Evolutionary conservation across 345 rosid species (phyloP).

Genomic region (Aquilaria yunnanensis): DNA sequence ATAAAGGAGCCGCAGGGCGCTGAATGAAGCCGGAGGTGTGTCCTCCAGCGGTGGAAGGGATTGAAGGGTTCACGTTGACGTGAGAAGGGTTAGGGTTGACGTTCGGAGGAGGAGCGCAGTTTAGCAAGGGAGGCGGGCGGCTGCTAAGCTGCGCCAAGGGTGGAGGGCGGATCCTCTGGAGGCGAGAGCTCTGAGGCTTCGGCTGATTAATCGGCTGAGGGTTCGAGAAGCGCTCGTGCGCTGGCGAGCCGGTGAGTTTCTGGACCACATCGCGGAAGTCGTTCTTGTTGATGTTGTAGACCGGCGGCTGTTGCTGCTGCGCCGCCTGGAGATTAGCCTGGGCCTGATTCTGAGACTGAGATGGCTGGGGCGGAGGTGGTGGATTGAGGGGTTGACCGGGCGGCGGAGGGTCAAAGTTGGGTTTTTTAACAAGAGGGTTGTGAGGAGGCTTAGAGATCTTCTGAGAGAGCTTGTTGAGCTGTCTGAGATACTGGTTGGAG

Average conservation of each 20-base stretch:
- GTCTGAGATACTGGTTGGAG: conserved; percentile 38
- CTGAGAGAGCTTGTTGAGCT: conserved; percentile 79
- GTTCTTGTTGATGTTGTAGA: conserved; percentile 86
- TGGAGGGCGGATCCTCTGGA: conserved; percentile 93
- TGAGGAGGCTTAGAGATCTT: conserved; percentile 57
- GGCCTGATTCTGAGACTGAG: conserved; percentile 14
- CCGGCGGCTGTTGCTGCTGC: conserved; percentile 75
- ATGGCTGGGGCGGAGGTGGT: conserved; percentile 17
- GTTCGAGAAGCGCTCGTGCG: conserved; percentile 67
- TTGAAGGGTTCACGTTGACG: conserved; percentile 4
- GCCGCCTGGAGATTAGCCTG: conserved; percentile 23
- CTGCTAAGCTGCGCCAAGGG: conserved; percentile 63
- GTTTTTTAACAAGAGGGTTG: conserved; percentile 27
- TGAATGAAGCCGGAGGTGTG: conserved; percentile 22
- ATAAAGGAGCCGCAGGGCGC: conserved; percentile 41
- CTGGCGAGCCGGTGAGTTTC: conserved; percentile 88
- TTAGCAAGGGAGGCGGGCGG: conserved; percentile 58
- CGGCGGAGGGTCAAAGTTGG: conserved; percentile 27
- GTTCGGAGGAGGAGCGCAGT: conserved; percentile 21
- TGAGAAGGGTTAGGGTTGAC: conserved; percentile 15
- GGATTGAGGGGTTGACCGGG: conserved; percentile 13
- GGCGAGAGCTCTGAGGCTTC: conserved; percentile 71
- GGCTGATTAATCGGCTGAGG: conserved; percentile 76
- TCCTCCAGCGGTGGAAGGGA: conserved; percentile 5
- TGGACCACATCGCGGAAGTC: conserved; percentile 94